Percentiles rank a stretch among this genome's conserved stretches.
Evolutionary conservation across 768 basidiomycete genomes (phyloP).

Genomic region (Hygrophorus russula): DNA sequence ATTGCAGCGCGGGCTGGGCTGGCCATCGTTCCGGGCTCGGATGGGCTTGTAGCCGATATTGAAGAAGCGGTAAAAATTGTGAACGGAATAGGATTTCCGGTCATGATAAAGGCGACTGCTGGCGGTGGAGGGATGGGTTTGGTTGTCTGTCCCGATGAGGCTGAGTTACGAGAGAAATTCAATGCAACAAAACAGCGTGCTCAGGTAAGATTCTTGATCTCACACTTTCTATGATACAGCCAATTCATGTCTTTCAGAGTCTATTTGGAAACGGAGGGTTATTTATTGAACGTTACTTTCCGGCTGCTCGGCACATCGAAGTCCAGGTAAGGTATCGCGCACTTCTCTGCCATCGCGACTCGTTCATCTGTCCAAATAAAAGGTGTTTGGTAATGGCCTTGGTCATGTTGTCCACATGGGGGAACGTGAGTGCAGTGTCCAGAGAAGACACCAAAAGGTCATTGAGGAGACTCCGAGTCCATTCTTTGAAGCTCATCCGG

Average conservation of each 20-base stretch:
- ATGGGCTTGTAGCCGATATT: constrained; percentile 29
- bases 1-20: constrained; percentile 37
- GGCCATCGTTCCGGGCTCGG: constrained; percentile 45
- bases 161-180: constrained; percentile 26
- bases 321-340: constrained; percentile 33
- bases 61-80: constrained; percentile 32
- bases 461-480: constrained; percentile 63
- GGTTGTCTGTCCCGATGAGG: constrained; percentile 35
- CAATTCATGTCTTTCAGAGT: constrained; percentile 15
- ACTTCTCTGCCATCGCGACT: neutral
- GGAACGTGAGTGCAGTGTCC: constrained; percentile 61
- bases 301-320: constrained; percentile 50
- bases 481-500: constrained; percentile 33
- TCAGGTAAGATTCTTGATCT: constrained; percentile 22
- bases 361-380: neutral
- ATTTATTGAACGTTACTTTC: constrained; percentile 51
- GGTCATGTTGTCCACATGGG: constrained; percentile 53
- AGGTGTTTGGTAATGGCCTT: constrained; percentile 58
- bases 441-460: constrained; percentile 62
- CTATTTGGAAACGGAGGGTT: constrained; percentile 40
- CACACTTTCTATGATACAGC: neutral
- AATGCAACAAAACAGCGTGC: constrained; percentile 27
- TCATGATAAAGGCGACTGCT: constrained; percentile 57
- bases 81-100: constrained; percentile 38
- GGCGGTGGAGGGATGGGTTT: constrained; percentile 67